Percentiles rank a stretch among this genome's conserved stretches.
Evolutionary conservation across 2,329 filamentous ascomycete species (phyloP).

Genomic region (Exophiala sp.): DNA sequence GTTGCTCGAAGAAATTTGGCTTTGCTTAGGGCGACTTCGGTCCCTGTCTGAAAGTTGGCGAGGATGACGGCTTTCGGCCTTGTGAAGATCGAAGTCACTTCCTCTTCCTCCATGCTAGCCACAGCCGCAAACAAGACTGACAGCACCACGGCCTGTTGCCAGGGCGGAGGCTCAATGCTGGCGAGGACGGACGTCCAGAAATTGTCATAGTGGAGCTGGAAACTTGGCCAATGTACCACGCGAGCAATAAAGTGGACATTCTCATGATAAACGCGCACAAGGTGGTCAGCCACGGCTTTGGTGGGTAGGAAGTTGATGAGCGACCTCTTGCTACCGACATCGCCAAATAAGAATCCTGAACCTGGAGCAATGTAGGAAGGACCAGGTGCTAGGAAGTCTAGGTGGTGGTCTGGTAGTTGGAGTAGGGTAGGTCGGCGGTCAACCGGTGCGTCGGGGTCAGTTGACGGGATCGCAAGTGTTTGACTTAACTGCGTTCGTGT

Average conservation of each 20-base stretch:
- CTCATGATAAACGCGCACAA: slow-evolving; percentile 62
- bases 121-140: slow-evolving; percentile 63
- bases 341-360: slow-evolving; percentile 61
- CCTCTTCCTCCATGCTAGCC: slow-evolving; percentile 57
- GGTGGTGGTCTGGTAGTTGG: slow-evolving; percentile 16
- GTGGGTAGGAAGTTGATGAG: slow-evolving; percentile 58
- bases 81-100: slow-evolving; percentile 49
- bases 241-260: slow-evolving; percentile 63
- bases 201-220: slow-evolving; percentile 57
- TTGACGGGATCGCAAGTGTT: slow-evolving; percentile 17
- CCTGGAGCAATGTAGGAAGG: slow-evolving; percentile 62
- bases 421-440: slow-evolving; percentile 15
- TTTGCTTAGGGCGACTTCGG: slow-evolving; percentile 61
- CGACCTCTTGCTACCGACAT: slow-evolving; percentile 44
- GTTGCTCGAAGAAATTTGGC: slow-evolving; percentile 67
- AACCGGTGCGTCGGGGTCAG: slow-evolving; percentile 13
- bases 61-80: slow-evolving; percentile 54
- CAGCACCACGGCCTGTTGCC: slow-evolving; percentile 63
- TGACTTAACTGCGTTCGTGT: slow-evolving; percentile 8
- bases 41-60: slow-evolving; percentile 58
- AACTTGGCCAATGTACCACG: slow-evolving; percentile 61
- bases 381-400: slow-evolving; percentile 56
- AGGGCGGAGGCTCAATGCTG: slow-evolving; percentile 57
- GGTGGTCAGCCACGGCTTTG: slow-evolving; percentile 51
- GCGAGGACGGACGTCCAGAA: slow-evolving; percentile 60